Evolutionary conservation across 2,329 filamentous ascomycete genomes (phyloP).

Genomic region (Aspergillus amoenus): DNA sequence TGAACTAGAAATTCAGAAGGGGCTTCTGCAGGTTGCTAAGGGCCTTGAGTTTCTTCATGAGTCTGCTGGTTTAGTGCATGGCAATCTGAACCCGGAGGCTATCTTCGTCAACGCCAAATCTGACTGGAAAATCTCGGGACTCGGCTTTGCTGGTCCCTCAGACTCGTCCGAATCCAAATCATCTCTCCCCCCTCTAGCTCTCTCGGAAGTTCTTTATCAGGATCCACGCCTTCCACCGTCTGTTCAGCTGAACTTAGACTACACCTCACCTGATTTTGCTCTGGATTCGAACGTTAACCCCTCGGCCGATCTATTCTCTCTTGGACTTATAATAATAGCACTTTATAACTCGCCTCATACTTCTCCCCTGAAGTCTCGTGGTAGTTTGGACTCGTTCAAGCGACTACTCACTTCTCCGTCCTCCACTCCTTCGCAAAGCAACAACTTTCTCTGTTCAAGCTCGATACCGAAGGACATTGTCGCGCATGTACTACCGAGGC

Average conservation of each 20-base stretch:
- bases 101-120: constrained; percentile 95
- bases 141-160: constrained; percentile 81
- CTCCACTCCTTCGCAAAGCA: constrained; percentile 72
- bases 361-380: constrained; percentile 80
- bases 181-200: constrained; percentile 73
- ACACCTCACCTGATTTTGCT: constrained; percentile 90
- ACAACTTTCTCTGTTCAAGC: constrained; percentile 80
- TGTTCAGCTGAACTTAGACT: constrained; percentile 90
- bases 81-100: constrained; percentile 89
- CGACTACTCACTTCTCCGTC: constrained; percentile 76
- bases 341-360: constrained; percentile 92
- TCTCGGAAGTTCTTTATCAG: constrained; percentile 80
- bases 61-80: constrained; percentile 89
- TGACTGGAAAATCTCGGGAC: constrained; percentile 97
- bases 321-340: constrained; percentile 83
- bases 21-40: constrained; percentile 86
- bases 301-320: constrained; percentile 87
- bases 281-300: constrained; percentile 84
- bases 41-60: constrained; percentile 94
- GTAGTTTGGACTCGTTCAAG: constrained; percentile 81
- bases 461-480: constrained; percentile 77
- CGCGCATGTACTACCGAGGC: constrained; percentile 72
- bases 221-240: constrained; percentile 77
- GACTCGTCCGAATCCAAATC: constrained; percentile 72
- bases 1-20: constrained; percentile 96